Evolutionary conservation across 1,284 basidiomycete genomes (phyloP), one percentile per base, ranked within the genome.

Genomic region (Hymenochaete sp.): DNA sequence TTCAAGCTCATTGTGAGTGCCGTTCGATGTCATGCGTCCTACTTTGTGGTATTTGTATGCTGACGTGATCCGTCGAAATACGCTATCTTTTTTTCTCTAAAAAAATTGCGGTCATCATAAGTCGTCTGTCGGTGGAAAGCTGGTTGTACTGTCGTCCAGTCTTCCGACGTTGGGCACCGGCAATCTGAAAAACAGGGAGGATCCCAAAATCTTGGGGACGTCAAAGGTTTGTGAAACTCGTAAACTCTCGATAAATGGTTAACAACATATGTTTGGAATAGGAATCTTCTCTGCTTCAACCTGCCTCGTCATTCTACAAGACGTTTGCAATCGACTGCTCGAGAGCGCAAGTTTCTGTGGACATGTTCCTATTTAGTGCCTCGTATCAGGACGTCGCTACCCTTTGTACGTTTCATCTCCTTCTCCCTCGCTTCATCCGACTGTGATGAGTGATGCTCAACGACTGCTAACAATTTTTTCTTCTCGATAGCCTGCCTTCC

Each of bases 271-370:
- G 19, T 38, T 26, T 18, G 7, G 16, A 31, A 4, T 38, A 86
- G 81, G 92, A 96, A 72, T 92, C 88, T 10, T 75, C 77, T 11
- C 69, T 97, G 8, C 73, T 97, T 31, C 90, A 92, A 68, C 75
- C 93, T 13, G 89, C 88, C 0, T 89, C 88, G 26, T 77, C 85
- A 6, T 99, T 97, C 71, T 99, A 98, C 76, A 99, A 98, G 73
- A 93, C 91, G 0, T 98, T 98, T 56, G 92, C 96, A 14, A 98
- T 98, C 61, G 95, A 98, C 57, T 98, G 95, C 64, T 98, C 95
- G 6, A 82, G 95, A 54, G 84, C 88, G 7, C 96, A 98, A 64
- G 88, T 99, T 29, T 93, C 93, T 0, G 93, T 99, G 45, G 95
- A 98, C 64, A 98, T 99, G 95, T 98, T 97, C 82, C 72, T 98